Base-by-base conservation (phyloP, 345 rosid species). In the Eutrema heterophyllum region DNA sequence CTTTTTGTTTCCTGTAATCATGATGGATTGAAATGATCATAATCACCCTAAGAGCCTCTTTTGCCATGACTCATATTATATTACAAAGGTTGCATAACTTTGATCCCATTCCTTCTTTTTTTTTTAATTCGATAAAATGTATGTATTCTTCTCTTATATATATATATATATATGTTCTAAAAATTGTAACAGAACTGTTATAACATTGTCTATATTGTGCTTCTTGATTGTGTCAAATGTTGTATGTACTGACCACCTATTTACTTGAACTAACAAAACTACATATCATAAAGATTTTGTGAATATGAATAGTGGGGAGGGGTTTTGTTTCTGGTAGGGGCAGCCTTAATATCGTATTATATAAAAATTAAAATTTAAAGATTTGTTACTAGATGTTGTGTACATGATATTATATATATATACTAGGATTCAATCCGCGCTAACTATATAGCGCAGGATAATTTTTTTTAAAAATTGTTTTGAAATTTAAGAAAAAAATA, bases 261-360 rank as follows among this genome's bases (percentile, higher is more conserved):
- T 29, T 32, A 27, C 45, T 12, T 18, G 5, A 10, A 54, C 52
- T 39, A 33, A 18, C 40, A 63, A 49, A 71, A 38, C 16, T 46
- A 58, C 33, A 38, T 29, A 50, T 61, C 51, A 49, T 27, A 11
- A 59, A 14, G 4, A 12, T 58, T 15, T 6, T 26, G 10, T 39
- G 52, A 21, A 15, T 71, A n/a, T 49, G 35, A 39, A 51, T 39
- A 40, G 61, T 43, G 46, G 61, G 76, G 61, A 40, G 53, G 68
- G 11, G 43, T 30, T 49, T 35, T 50, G 33, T 29, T 50, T 61
- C 9, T 36, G 27, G 38, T 48, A 35, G 43, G 7, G 7, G 16
- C 29, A 48, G 16, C 10, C 55, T 64, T 44, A 43, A 10, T 46
- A 64, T 15, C 39, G 11, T 16, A 64, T 12, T 46, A 15, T 41